Conservation (phyloP, 106 monocot genomes). For the Hemerocallis citrina region DNA sequence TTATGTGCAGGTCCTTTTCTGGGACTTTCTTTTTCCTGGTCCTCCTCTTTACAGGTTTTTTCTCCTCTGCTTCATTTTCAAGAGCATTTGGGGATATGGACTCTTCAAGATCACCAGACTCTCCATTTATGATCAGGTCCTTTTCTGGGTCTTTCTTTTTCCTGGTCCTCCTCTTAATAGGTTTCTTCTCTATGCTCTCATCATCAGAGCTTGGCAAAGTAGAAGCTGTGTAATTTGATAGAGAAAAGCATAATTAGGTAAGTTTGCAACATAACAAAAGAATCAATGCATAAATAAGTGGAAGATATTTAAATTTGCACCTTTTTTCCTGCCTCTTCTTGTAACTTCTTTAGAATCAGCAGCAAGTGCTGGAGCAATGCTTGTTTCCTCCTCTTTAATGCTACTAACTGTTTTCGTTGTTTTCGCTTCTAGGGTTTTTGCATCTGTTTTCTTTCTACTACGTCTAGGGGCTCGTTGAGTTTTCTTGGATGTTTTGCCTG, state of each 20-base stretch:
- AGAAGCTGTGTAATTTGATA: constrained; percentile 32
- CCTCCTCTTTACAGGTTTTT: constrained; percentile 32
- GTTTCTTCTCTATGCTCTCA: constrained; percentile 24
- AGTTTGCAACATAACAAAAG: background rate
- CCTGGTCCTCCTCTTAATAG: constrained; percentile 27
- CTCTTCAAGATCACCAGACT: constrained; percentile 11
- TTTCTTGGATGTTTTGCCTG: constrained; percentile 17
- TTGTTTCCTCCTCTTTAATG: constrained; percentile 8
- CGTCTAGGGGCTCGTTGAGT: constrained; percentile 30
- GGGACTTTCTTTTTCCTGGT: constrained; percentile 22
- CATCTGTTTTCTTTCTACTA: constrained; percentile 42
- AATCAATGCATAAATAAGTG: background rate
- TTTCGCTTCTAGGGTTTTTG: constrained; percentile 16
- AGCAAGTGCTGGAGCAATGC: constrained; percentile 5
- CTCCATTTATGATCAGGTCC: constrained; percentile 13
- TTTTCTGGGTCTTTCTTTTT: constrained; percentile 18
- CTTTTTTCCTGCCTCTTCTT: constrained; percentile 55
- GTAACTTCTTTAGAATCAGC: constrained; percentile 26
- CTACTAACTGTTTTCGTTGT: background rate
- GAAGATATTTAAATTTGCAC: constrained; percentile 12
- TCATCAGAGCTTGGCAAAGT: constrained; percentile 10
- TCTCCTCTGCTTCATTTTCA: constrained; percentile 16
- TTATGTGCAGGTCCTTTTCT: constrained; percentile 10
- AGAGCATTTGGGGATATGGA: background rate
- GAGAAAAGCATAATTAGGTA: background rate